These are phyloP conservation scores for Fistulina hepatica DNA, from an alignment of 1,284 basidiomycete species.

Conservation along the genomic window DNA sequence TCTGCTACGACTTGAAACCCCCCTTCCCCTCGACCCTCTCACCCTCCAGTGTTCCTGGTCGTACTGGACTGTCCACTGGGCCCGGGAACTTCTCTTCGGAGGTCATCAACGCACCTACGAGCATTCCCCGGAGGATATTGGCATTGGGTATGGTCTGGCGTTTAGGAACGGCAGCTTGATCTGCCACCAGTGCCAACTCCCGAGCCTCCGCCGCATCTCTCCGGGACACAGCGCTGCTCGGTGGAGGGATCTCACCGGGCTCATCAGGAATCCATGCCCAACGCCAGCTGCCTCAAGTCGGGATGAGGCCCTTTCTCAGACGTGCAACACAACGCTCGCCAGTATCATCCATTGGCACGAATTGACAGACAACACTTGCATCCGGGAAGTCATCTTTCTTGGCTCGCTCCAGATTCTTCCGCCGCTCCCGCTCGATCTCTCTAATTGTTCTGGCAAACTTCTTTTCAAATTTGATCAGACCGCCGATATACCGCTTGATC, in stretches of 20 bases:
- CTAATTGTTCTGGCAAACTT: constrained; percentile 49
- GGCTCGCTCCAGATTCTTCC: constrained; percentile 46
- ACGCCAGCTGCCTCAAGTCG: constrained; percentile 43
- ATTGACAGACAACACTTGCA: no score
- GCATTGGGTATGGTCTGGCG: constrained; percentile 46
- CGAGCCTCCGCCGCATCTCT: constrained; percentile 69
- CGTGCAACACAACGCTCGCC: constrained; percentile 32
- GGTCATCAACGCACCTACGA: constrained; percentile 54
- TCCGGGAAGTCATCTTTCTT: no score
- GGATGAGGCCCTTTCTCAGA: not conserved
- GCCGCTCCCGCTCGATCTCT: constrained; percentile 49
- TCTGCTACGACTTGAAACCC: no score
- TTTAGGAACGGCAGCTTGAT: constrained; percentile 43
- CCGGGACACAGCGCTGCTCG: constrained; percentile 71
- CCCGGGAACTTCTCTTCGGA: no score
- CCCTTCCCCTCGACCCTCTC: no score
- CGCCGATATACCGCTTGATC: constrained; percentile 54
- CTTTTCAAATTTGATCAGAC: constrained; percentile 42
- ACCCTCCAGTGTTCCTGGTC: no score
- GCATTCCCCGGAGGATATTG: constrained; percentile 59
- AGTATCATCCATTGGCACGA: no score
- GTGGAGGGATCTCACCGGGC: constrained; percentile 66
- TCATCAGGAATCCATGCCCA: constrained; percentile 72
- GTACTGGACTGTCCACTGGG: no score
- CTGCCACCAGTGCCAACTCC: constrained; percentile 57